A percentile compares a stretch with the other conserved stretches of the same genome.
Evolutionary conservation across 306 rosid species (phyloP).

Genomic region (Styphnolobium japonicum): DNA sequence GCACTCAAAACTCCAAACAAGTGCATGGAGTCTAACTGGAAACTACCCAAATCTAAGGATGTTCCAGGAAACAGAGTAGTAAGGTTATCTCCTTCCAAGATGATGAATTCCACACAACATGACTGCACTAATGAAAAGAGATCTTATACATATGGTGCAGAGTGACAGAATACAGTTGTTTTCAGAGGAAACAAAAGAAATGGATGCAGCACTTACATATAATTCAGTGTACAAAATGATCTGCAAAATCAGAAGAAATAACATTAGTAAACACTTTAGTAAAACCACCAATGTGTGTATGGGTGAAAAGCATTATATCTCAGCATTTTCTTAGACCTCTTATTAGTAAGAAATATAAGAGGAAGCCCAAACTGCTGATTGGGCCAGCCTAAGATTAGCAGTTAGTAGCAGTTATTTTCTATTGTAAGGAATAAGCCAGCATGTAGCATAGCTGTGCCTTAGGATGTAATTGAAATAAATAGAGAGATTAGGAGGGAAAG

Average conservation of each 20-base stretch:
- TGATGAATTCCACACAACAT: conserved; percentile 78
- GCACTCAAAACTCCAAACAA: conserved; percentile 67
- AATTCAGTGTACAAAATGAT: conserved; percentile 67
- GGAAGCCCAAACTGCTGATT: too few relatives aligned
- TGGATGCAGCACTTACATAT: conserved; percentile 57
- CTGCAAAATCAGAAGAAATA: conserved; percentile 47
- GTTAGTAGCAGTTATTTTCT: too few relatives aligned
- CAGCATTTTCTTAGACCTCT: too few relatives aligned
- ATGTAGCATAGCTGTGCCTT: too few relatives aligned
- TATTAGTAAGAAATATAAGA: too few relatives aligned
- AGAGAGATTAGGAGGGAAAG: too few relatives aligned
- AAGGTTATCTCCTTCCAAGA: conserved; percentile 87
- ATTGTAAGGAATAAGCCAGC: too few relatives aligned
- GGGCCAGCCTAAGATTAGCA: too few relatives aligned
- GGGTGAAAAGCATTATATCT: neutral
- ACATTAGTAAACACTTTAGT: conserved; percentile 14
- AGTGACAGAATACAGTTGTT: neutral
- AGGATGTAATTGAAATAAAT: too few relatives aligned
- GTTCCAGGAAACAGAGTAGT: conserved; percentile 64
- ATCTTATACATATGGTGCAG: neutral
- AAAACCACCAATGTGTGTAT: neutral
- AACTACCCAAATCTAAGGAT: conserved; percentile 49
- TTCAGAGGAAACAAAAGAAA: neutral
- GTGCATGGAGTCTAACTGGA: conserved; percentile 61
- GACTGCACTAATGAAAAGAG: conserved; percentile 43